phyloP scores from a whole-genome alignment of 2,329 filamentous ascomycete genomes.

The Venturia effusa region DNA sequence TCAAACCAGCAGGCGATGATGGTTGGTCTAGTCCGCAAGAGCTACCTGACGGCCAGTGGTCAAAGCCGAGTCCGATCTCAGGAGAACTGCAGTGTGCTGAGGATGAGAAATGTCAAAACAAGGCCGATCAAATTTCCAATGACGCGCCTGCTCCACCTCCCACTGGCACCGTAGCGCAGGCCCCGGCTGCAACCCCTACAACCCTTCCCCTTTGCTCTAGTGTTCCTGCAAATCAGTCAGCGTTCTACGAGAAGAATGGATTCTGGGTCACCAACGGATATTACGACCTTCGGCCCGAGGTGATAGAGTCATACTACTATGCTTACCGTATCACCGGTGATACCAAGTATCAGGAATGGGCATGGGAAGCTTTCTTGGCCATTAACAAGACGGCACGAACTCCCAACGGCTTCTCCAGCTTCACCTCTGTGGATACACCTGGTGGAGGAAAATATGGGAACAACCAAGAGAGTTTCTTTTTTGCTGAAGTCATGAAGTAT shows the following conservation, averaged over 20 bases:
- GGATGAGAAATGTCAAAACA: neutral
- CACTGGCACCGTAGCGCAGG: neutral
- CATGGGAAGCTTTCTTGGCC: constrained; percentile 64
- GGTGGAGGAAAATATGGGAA: constrained; percentile 53
- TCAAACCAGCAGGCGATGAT: neutral
- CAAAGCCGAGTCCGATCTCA: neutral
- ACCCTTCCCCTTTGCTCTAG: neutral
- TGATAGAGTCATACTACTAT: constrained; percentile 78
- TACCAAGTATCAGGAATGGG: constrained; percentile 68
- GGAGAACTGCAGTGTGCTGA: neutral
- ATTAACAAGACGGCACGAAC: constrained; percentile 55
- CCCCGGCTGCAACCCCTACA: neutral
- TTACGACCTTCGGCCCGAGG: constrained; percentile 70
- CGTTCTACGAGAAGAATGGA: constrained; percentile 47
- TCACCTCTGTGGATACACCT: constrained; percentile 53
- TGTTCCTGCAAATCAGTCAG: constrained; percentile 23
- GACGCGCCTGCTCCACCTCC: neutral
- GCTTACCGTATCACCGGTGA: constrained; percentile 72
- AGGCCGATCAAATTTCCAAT: neutral
- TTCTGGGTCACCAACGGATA: constrained; percentile 49
- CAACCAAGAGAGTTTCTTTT: constrained; percentile 79
- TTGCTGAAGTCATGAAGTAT: constrained; percentile 83
- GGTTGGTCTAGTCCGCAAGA: neutral
- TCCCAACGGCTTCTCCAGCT: constrained; percentile 55
- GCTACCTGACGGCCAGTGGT: neutral